These are phyloP conservation scores for Sarcodon sp. DNA, from an alignment of 768 basidiomycete genomes.

Conservation along the genomic window DNA sequence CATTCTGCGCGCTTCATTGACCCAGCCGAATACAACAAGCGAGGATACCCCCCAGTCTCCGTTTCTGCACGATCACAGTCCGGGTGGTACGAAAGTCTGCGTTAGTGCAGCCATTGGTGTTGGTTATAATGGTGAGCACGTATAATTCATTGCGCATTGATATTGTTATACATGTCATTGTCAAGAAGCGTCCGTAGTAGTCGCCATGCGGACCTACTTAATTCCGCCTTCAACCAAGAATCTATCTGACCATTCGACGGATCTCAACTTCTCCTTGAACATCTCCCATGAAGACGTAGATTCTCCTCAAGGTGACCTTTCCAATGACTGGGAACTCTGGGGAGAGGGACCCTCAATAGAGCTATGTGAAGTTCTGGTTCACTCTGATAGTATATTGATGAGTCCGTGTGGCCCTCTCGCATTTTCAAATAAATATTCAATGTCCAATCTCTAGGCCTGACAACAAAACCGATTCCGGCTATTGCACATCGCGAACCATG, in stretches of 20 bases:
- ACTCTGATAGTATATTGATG: constrained; percentile 29
- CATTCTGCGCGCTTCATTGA: constrained; percentile 35
- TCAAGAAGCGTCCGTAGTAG: constrained; percentile 40
- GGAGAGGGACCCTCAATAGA: constrained; percentile 50
- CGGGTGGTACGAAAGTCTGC: constrained; percentile 33
- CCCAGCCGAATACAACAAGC: constrained; percentile 21
- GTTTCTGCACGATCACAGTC: constrained; percentile 12
- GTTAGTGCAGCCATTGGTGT: constrained; percentile 46
- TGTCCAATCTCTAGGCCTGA: constrained; percentile 21
- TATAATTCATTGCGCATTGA: neutral
- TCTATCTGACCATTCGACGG: constrained; percentile 25
- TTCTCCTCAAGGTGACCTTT: constrained; percentile 17
- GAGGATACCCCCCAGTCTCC: constrained; percentile 12
- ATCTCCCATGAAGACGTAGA: constrained; percentile 11
- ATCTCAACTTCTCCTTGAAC: constrained; percentile 26
- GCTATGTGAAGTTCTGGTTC: constrained; percentile 44
- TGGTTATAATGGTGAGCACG: constrained; percentile 38
- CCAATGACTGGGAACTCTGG: constrained; percentile 36
- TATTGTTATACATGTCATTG: constrained; percentile 1
- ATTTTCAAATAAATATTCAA: neutral
- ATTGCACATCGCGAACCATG: constrained; percentile 23
- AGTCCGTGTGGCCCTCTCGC: constrained; percentile 20
- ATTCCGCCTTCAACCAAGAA: constrained; percentile 23
- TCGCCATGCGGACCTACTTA: constrained; percentile 49
- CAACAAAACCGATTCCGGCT: constrained; percentile 30